Percentiles rank a stretch among this genome's conserved stretches.
These are phyloP conservation scores for Colletotrichum sp. DNA, from an alignment of 2,329 filamentous ascomycete species.

Conservation along the genomic window DNA sequence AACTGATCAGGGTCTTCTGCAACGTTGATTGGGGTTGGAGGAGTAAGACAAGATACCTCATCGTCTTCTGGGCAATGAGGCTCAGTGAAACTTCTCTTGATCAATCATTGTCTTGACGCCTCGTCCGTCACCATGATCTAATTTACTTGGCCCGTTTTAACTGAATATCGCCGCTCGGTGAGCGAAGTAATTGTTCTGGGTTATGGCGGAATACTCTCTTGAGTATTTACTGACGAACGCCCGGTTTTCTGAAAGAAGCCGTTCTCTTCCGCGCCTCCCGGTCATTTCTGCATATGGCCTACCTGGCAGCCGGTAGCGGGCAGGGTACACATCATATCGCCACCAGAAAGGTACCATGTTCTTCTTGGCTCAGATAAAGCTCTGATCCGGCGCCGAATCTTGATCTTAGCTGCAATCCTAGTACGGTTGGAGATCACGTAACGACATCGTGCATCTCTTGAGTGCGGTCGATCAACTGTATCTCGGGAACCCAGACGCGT, in stretches of 20 bases:
- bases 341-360: background rate
- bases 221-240: background rate
- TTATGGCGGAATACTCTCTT: background rate
- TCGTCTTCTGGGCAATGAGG: background rate
- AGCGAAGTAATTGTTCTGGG: background rate
- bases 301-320: background rate
- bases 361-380: background rate
- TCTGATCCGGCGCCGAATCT: background rate
- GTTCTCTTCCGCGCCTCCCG: background rate
- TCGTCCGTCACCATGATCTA: conserved; percentile 36
- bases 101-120: conserved; percentile 18
- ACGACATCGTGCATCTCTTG: background rate
- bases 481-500: background rate
- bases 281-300: background rate
- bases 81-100: background rate
- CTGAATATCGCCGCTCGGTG: background rate
- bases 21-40: background rate
- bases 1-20: background rate
- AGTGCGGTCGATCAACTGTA: background rate
- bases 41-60: background rate
- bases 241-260: background rate
- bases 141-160: background rate
- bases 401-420: background rate
- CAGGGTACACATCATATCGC: background rate
- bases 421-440: background rate